Percentiles rank a stretch among this genome's conserved stretches.
These are phyloP conservation scores for Suhomyces bribrorum DNA, from an alignment of 1,139 yeast species.

Conservation along the genomic window DNA sequence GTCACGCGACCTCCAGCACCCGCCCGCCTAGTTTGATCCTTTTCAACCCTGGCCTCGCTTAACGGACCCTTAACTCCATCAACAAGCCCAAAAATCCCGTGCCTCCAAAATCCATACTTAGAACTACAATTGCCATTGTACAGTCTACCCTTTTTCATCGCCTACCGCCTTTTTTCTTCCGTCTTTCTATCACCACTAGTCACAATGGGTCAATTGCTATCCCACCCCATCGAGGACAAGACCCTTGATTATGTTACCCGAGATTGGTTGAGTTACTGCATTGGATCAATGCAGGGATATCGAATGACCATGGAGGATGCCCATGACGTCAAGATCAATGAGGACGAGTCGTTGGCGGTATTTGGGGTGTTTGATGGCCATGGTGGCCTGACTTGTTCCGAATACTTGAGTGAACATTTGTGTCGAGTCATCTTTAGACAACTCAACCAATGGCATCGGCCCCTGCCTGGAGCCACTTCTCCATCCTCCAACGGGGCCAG, in stretches of 20 bases:
- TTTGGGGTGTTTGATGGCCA: constrained; percentile 83
- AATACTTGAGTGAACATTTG: constrained; percentile 50
- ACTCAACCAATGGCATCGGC: constrained; percentile 20
- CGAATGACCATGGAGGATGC: constrained; percentile 79
- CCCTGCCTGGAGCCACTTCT: constrained; percentile 1
- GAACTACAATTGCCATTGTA: no score
- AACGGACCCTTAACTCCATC: no score
- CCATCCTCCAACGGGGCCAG: constrained; percentile 3
- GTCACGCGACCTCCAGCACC: no score
- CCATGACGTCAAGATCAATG: constrained; percentile 50
- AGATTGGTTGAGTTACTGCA: constrained; percentile 52
- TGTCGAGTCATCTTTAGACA: constrained; percentile 34
- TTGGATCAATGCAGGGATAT: constrained; percentile 82
- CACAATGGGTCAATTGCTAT: constrained; percentile 70
- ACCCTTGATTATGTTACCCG: constrained; percentile 49
- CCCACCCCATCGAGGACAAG: constrained; percentile 76
- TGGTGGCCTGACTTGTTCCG: constrained; percentile 68
- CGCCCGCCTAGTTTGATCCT: no score
- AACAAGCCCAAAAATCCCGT: no score
- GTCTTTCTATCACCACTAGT: not conserved
- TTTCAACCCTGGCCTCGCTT: no score
- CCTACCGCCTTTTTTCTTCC: not conserved
- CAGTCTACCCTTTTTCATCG: not conserved
- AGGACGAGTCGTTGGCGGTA: constrained; percentile 51
- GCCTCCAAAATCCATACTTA: no score